Base-by-base conservation (phyloP, 2,329 filamentous ascomycete genomes). In the Cercospora sp. region DNA sequence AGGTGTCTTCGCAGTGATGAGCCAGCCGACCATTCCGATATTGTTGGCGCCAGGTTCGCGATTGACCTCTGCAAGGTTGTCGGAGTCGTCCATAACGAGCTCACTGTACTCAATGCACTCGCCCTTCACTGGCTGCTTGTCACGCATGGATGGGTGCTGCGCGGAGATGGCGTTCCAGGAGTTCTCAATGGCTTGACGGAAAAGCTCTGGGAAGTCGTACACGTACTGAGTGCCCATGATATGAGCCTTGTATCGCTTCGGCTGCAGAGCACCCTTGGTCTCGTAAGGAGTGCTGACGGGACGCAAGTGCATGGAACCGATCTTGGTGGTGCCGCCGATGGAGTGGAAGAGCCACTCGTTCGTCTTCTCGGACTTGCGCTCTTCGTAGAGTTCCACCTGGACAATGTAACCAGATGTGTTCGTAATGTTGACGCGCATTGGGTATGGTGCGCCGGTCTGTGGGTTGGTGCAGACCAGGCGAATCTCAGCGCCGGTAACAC, bases 141-240 rank as follows among this genome's bases (percentile, higher is more conserved):
- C 88, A 60, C 88, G 88, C 69, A 97, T 83, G 20, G 86, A 84
- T 10, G 92, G 86, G 76, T 94, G 89, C 79, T 90, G 89, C 79
- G 89, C 88, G 72, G 91, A 86, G 66, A 89, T 89, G 80, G 90
- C 90, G 77, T 84, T 83, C 95, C 95, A 99, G 82, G 88, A 91
- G 86, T 97, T 97, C 84, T 97, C 93, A 78, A 97, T 93, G 55
- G 95, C 93, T 82, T 98, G 95, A 78, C 95, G 89, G 91, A 99
- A 99, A 60, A 99, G 89, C 86, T 99, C 95, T 31, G 95, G 95
- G 90, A 99, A 99, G 82, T 99, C 95, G 80, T 99, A 99, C 64
- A 98, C 95, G 79, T 97, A 99, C 82, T 99, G 95, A 30, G 95
- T 99, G 72, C 95, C 95, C 94, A 99, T 97, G 70, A 98, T 85